Evolutionary conservation across 2,329 filamentous ascomycete genomes (phyloP).

Genomic region (Ploettnerulaceae sp.): DNA sequence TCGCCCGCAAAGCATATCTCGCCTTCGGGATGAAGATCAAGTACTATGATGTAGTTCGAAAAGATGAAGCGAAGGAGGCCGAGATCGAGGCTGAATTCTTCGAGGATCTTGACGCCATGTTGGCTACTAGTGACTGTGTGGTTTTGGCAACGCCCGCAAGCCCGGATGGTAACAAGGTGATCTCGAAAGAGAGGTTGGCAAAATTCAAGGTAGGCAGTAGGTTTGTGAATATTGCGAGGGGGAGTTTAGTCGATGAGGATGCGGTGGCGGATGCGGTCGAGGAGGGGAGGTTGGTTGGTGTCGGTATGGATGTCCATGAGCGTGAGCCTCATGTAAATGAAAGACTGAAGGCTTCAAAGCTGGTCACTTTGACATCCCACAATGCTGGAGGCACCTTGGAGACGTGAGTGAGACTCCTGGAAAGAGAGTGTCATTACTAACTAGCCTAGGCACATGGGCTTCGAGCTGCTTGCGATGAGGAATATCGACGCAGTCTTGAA

Average conservation of each 20-base stretch:
- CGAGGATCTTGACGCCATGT: constrained; percentile 45
- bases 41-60: constrained; percentile 55
- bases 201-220: constrained; percentile 51
- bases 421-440: background rate
- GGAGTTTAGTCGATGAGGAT: constrained; percentile 59
- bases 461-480: constrained; percentile 62
- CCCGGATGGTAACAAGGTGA: constrained; percentile 43
- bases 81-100: constrained; percentile 50
- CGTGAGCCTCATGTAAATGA: constrained; percentile 46
- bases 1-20: constrained; percentile 53
- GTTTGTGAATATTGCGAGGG: constrained; percentile 63
- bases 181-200: constrained; percentile 44
- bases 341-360: constrained; percentile 26
- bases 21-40: constrained; percentile 64
- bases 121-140: constrained; percentile 52
- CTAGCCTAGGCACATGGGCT: constrained; percentile 43
- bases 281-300: constrained; percentile 43
- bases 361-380: constrained; percentile 57
- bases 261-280: constrained; percentile 57
- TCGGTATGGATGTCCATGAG: constrained; percentile 61
- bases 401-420: constrained; percentile 36
- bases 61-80: constrained; percentile 32
- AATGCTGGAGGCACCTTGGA: constrained; percentile 64
- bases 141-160: constrained; percentile 55
- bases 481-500: constrained; percentile 58